These are phyloP conservation scores for Pyricularia sp. DNA, from an alignment of 2,329 filamentous ascomycete genomes.

Conservation along the genomic window DNA sequence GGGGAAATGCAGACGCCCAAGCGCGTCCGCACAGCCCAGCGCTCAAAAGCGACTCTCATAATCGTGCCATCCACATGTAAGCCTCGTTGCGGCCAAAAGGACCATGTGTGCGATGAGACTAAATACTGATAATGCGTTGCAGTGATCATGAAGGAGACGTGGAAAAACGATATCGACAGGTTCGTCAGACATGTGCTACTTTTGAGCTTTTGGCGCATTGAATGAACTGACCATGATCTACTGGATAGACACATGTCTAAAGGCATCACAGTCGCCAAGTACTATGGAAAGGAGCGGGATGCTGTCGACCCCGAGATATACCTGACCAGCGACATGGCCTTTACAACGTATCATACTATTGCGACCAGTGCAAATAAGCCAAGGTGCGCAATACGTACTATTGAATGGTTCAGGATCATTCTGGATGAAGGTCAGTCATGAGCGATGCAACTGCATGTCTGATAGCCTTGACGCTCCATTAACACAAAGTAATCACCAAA, in stretches of 20 bases:
- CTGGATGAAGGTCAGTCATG: slow-evolving; percentile 32
- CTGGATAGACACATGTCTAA: slow-evolving; percentile 25
- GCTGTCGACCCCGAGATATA: not conserved
- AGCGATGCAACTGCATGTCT: not conserved
- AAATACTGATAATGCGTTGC: no score
- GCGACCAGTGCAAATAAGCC: slow-evolving; percentile 21
- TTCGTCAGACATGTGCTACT: no score
- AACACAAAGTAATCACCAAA: slow-evolving; percentile 35
- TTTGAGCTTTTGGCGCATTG: no score
- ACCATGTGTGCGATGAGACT: no score
- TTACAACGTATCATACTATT: slow-evolving; percentile 39
- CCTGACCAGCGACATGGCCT: slow-evolving; percentile 25
- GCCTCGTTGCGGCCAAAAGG: no score
- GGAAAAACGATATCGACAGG: no score
- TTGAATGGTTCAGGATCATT: slow-evolving; percentile 31
- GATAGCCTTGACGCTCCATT: not conserved
- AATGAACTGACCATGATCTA: slow-evolving; percentile 7
- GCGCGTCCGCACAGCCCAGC: no score
- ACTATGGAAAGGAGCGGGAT: not conserved
- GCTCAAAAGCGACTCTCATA: no score
- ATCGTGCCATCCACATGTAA: no score
- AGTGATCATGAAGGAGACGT: no score
- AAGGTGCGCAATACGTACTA: slow-evolving; percentile 19
- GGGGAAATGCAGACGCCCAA: no score
- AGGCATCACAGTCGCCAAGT: not conserved